Evolutionary conservation across 495 filamentous ascomycete genomes (phyloP), one percentile per base, ranked within the genome.

Genomic region (Aspergillus funiculosus): DNA sequence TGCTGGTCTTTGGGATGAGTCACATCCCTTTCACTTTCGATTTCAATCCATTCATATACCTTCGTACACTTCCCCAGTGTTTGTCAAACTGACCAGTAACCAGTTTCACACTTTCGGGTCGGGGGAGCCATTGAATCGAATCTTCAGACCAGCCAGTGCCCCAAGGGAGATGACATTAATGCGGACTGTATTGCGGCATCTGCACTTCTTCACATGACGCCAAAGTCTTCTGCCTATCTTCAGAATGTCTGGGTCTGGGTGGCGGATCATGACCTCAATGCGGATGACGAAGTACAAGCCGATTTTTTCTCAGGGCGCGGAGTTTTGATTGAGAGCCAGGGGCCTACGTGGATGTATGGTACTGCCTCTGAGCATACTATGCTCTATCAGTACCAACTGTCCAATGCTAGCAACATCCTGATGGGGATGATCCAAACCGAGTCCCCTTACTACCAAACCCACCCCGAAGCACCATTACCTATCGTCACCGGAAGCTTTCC

Each of bases 371-470:
- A 92, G 63, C 87, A 92, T 61, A 70, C 74, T 52, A 62, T 73
- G 2, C 68, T 90, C 0, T 87, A 87, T 58, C 85, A 91, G 59
- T 91, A 89, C 68, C 83, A 89, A 49, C 57, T 89, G 36, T 66
- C 68, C 45, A 72, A 71, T 31, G 84, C 84, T 1, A 66, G 75
- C 53, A 77, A 87, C 58, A 65, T 89, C 49, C 80, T 73, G 55
- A 77, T 81, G 64, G 79, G 80, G 11, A 74, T 82, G 63, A 84
- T 89, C 58, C 87, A 92, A 56, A 87, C 87, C 1, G 87, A 90
- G 61, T 85, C 86, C 0, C 85, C 80, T 3, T 57, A 74, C 68
- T 86, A 75, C 57, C 79, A 83, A 52, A 81, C 83, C 1, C 61
- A 58, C n/a, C 81, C 83, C 0, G 61, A 63, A 39, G 80, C 81